A percentile compares a stretch with the other conserved stretches of the same genome.
Evolutionary conservation across 2,329 filamentous ascomycete genomes (phyloP).

Genomic region (Fusarium tuaranense): DNA sequence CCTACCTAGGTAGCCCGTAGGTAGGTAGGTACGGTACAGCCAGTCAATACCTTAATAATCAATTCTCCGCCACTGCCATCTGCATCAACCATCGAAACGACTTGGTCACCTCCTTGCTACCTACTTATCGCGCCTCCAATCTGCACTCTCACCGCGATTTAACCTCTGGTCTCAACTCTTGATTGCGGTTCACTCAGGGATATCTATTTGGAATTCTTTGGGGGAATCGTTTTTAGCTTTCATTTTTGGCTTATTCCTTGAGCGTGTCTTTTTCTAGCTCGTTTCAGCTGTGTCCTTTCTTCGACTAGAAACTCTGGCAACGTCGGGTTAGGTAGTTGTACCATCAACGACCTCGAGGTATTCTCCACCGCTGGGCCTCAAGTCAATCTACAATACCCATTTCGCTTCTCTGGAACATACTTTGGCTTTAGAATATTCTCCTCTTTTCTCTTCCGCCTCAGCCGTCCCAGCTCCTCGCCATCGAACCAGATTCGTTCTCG

Average conservation of each 20-base stretch:
- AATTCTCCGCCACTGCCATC: neutral
- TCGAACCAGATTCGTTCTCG: conserved; percentile 13
- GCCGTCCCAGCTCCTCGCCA: conserved; percentile 1
- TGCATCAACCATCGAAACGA: neutral
- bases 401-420: neutral
- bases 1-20: too few species aligned
- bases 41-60: conserved; percentile 2
- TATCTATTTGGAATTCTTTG: conserved; percentile 10
- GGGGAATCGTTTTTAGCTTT: neutral
- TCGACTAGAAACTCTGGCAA: neutral
- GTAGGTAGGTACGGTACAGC: neutral
- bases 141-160: neutral
- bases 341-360: conserved; percentile 12
- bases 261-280: conserved; percentile 5
- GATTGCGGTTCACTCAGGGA: neutral
- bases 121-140: neutral
- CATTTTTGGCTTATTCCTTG: neutral
- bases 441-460: conserved; percentile 20
- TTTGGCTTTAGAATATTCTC: conserved; percentile 9
- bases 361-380: conserved; percentile 7
- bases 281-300: neutral
- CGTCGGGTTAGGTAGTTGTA: neutral
- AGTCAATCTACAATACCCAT: conserved; percentile 1
- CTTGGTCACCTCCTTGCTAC: neutral
- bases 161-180: neutral